Base-by-base conservation (phyloP, 192 early-diverging fungal genomes). In the Coemansia reversa region DNA sequence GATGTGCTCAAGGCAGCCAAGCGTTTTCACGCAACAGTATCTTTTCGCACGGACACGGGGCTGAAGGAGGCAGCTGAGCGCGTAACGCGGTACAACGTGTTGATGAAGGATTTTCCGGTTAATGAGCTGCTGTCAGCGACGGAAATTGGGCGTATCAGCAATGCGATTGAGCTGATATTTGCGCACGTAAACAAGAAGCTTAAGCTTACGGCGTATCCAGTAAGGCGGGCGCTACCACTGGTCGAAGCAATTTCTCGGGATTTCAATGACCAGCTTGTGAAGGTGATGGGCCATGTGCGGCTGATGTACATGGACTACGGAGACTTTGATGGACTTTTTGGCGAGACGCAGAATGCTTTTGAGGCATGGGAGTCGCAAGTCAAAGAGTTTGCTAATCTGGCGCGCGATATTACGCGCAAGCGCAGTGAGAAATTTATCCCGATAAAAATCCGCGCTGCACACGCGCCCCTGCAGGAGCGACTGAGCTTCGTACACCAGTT, bases 81-180 rank as follows among this genome's bases (percentile, higher is more conserved):
- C 66, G 95, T 97, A 6, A 83, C 85, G 66, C 94, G 91, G 63
- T 98, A 96, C 87, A 98, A 98, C 72, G 90, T 90, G 67, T 84
- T 99, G 33, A 98, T 99, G 96, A 93, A 92, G 77, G 97, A 99
- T 55, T 99, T 99, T 58, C 98, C 98, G 18, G 76, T 98, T 47
- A 94, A 95, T 74, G 98, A 99, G 72, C 84, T 99, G 32, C 84
- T 99, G 52, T 87, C 97, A 6, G 92, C 96, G 0, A 95, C 96
- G 12, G 97, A 99, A 68, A 84, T 97, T 2, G 85, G 84, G 9
- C 92, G 93, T 62, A 85, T 95, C 55, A 82, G 86, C 55, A 85
- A 90, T 5, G 88, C 94, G 0, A 55, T 99, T 12, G 63, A 80
- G 45, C 75, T 86, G 55, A 93, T 99, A 62, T 99, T 98, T 86